These are phyloP conservation scores for Xylariaceae sp. DNA, from an alignment of 2,329 filamentous ascomycete genomes.

Conservation along the genomic window DNA sequence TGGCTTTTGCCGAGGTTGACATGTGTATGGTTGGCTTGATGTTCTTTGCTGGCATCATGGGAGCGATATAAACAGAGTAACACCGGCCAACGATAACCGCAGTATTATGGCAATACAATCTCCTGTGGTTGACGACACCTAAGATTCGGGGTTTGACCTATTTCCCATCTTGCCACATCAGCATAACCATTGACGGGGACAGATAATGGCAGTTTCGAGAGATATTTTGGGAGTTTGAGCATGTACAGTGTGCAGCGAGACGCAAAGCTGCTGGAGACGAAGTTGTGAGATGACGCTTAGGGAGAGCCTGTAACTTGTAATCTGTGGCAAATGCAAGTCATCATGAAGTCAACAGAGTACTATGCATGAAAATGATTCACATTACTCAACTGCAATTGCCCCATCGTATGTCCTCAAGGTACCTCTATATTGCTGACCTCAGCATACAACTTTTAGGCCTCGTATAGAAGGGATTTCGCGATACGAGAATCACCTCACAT, in stretches of 20 bases:
- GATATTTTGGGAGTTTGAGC: conserved; percentile 18
- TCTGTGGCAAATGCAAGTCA: conserved; percentile 18
- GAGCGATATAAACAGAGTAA: conserved; percentile 4
- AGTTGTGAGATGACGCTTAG: conserved; percentile 6
- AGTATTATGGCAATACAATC: too few relatives aligned
- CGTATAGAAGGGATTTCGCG: too few relatives aligned
- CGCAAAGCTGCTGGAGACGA: conserved; percentile 13
- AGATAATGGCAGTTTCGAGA: conserved; percentile 7
- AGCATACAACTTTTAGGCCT: too few relatives aligned
- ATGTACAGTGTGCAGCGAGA: conserved; percentile 14
- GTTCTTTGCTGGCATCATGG: conserved; percentile 7
- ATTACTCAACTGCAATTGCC: too few relatives aligned
- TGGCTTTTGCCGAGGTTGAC: not conserved
- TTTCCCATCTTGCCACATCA: conserved; percentile 2
- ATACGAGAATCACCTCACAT: too few relatives aligned
- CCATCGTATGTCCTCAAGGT: too few relatives aligned
- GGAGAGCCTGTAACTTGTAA: conserved; percentile 10
- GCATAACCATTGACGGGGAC: conserved; percentile 2
- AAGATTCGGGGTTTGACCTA: not conserved
- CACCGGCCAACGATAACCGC: too few relatives aligned
- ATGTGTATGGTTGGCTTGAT: too few relatives aligned
- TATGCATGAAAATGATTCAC: too few relatives aligned
- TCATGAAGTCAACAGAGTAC: not conserved
- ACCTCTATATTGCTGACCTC: too few relatives aligned
- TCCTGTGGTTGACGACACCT: not conserved